Evolutionary conservation across 768 basidiomycete genomes (phyloP).

Genomic region (Boletus rex-veris): DNA sequence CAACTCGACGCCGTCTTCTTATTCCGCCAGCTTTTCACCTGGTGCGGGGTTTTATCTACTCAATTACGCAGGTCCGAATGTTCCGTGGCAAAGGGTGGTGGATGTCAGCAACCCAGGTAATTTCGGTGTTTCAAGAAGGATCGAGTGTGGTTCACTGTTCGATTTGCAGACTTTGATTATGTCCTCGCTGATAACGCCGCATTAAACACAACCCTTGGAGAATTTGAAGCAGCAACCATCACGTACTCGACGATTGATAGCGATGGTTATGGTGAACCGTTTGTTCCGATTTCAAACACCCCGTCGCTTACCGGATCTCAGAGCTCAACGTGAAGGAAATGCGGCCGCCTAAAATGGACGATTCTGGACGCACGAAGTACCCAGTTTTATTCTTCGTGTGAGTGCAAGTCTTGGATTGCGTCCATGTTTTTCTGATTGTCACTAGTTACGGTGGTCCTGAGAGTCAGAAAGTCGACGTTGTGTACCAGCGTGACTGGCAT

Average conservation of each 20-base stretch:
- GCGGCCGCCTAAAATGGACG: conserved; percentile 89
- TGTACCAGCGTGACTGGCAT: conserved; percentile 78
- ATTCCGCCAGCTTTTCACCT: conserved; percentile 77
- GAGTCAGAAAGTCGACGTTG: conserved; percentile 72
- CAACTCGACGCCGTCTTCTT: conserved; percentile 48
- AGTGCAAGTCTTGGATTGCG: conserved; percentile 2
- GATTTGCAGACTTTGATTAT: conserved; percentile 52
- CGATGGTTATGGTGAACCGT: conserved; percentile 68
- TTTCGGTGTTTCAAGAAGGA: conserved; percentile 14
- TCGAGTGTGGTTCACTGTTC: not conserved
- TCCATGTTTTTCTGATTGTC: conserved; percentile 6
- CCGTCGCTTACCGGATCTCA: conserved; percentile 33
- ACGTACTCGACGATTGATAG: conserved; percentile 68
- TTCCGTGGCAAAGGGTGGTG: conserved; percentile 85
- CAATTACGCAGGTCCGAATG: conserved; percentile 72
- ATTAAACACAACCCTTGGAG: conserved; percentile 58
- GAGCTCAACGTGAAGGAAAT: conserved; percentile 90
- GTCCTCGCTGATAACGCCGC: conserved; percentile 67
- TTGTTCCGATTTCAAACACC: conserved; percentile 15
- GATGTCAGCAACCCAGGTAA: conserved; percentile 47
- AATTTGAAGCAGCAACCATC: conserved; percentile 71
- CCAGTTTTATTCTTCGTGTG: conserved; percentile 90
- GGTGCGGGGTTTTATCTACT: conserved; percentile 81
- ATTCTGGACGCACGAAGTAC: conserved; percentile 93
- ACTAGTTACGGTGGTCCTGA: conserved; percentile 85